phyloP scores from a whole-genome alignment of 2,329 filamentous ascomycete genomes.

The Cercospora zeina region DNA sequence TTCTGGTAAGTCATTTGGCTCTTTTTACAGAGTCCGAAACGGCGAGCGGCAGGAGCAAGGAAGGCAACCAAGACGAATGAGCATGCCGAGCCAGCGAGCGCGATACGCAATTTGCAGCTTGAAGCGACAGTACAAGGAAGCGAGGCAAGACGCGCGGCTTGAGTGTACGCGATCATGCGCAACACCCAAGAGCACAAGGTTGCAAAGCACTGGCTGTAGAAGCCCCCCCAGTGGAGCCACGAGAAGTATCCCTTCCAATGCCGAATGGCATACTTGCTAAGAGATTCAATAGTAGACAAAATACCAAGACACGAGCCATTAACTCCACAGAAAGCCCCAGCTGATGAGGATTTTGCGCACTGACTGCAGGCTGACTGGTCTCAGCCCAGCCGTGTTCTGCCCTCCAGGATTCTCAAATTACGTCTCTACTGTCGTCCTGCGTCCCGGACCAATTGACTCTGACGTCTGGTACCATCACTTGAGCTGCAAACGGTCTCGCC shows the following conservation, averaged over 20 bases:
- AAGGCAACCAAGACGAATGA: not conserved
- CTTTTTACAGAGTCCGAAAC: not conserved
- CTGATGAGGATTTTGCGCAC: not conserved
- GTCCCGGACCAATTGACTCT: not conserved
- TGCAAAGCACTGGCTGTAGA: not conserved
- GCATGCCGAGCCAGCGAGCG: not conserved
- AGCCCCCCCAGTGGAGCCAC: conserved; percentile 7
- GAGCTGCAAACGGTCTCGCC: not conserved
- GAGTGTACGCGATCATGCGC: not conserved
- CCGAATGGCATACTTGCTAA: conserved; percentile 28
- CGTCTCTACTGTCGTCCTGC: not conserved
- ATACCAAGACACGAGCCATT: conserved; percentile 7
- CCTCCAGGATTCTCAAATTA: not conserved
- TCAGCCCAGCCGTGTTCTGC: not conserved
- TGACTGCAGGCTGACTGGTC: not conserved
- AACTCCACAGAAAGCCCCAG: not conserved
- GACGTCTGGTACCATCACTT: not conserved
- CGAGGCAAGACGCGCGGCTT: not conserved
- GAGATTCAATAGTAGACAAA: conserved; percentile 18
- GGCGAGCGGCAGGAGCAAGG: not conserved
- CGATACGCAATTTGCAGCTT: not conserved
- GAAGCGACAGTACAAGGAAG: not conserved
- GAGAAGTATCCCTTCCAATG: conserved; percentile 29
- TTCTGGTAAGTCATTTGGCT: conserved; percentile 3
- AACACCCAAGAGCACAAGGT: not conserved